phyloP scores from a whole-genome alignment of 306 rosid species.

The Dryas octopetala region DNA sequence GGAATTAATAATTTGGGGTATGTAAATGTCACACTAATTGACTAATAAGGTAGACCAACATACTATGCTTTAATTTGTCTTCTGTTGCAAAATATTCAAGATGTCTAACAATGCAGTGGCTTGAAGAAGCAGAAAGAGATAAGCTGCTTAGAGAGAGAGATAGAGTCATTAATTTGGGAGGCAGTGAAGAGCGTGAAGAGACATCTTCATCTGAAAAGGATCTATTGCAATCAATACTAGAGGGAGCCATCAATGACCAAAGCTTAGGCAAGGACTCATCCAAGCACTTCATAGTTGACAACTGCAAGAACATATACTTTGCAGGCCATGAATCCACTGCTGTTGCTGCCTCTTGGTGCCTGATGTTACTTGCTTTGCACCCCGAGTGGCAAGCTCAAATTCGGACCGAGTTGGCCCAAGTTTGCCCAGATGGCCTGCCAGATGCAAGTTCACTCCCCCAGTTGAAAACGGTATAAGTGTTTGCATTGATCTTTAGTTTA shows the following conservation, averaged over 20 bases:
- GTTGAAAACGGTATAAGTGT: conserved; percentile 52
- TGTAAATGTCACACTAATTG: background rate
- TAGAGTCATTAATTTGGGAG: conserved; percentile 78
- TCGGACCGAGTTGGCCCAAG: conserved; percentile 55
- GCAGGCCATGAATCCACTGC: conserved; percentile 95
- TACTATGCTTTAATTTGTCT: background rate
- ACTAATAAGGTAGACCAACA: background rate
- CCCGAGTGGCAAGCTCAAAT: conserved; percentile 81
- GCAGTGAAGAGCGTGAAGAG: conserved; percentile 59
- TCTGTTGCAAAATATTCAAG: background rate
- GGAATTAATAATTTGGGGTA: conserved; percentile 53
- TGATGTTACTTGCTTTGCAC: conserved; percentile 81
- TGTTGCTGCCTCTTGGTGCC: conserved; percentile 76
- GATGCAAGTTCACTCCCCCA: conserved; percentile 51
- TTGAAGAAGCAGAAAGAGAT: conserved; percentile 45
- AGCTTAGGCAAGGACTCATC: conserved; percentile 49
- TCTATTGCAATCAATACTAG: conserved; percentile 67
- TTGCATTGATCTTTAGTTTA: background rate
- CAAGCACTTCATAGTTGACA: conserved; percentile 76
- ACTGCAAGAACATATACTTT: conserved; percentile 88
- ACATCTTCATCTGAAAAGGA: conserved; percentile 49
- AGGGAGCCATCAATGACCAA: conserved; percentile 55
- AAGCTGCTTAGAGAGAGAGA: conserved; percentile 56
- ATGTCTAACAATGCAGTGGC: background rate
- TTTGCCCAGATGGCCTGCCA: conserved; percentile 53